Conservation (phyloP, 495 filamentous ascomycete genomes). For the Xylaria flabelliformis region DNA sequence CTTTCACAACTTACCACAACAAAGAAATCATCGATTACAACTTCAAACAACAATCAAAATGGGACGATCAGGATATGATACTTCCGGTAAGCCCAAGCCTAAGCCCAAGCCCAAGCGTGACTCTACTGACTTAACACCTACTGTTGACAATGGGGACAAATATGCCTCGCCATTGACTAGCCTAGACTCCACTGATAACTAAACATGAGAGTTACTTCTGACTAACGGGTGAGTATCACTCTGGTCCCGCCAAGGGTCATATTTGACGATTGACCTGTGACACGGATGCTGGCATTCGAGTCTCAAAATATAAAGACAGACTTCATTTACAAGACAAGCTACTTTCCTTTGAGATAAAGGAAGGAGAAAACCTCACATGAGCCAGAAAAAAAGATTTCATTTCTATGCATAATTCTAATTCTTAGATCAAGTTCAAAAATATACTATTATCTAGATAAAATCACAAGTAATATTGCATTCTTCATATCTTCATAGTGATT, state of each 20-base stretch:
- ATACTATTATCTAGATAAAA: not conserved
- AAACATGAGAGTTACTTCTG: no score
- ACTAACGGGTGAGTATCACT: no score
- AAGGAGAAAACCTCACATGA: no score
- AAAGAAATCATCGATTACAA: not conserved
- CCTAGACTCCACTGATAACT: not conserved
- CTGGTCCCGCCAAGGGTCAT: not conserved
- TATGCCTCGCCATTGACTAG: not conserved
- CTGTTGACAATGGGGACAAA: not conserved
- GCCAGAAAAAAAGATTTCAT: no score
- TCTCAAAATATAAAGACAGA: no score
- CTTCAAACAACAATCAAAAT: not conserved
- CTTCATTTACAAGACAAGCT: no score
- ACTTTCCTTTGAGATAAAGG: no score
- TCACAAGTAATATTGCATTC: not conserved
- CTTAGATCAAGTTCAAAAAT: not conserved
- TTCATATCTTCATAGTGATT: not conserved
- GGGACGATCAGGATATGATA: not conserved
- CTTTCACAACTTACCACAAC: not conserved
- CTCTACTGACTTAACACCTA: not conserved
- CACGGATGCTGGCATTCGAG: no score
- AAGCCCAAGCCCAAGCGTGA: not conserved
- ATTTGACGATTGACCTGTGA: not conserved
- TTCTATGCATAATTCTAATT: no score
- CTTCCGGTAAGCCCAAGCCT: not conserved